Percentiles rank a stretch among this genome's conserved stretches.
These are phyloP conservation scores for Penicillium sp. DNA, from an alignment of 2,329 filamentous ascomycete genomes.

Conservation along the genomic window DNA sequence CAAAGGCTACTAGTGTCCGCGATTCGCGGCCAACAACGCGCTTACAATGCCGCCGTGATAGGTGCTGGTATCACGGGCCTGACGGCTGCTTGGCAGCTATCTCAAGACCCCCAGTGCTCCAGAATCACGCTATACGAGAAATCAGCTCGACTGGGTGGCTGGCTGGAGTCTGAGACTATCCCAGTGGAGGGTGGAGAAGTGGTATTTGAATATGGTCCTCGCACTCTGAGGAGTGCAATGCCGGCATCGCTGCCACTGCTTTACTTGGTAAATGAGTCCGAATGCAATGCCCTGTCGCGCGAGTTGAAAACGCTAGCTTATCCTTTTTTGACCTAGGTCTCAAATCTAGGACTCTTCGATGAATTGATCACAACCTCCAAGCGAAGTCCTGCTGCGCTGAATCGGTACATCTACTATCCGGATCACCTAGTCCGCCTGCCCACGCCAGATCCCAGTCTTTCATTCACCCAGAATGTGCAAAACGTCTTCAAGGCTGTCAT, in stretches of 20 bases:
- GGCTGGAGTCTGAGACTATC: slow-evolving; percentile 73
- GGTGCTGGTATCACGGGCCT: slow-evolving; percentile 86
- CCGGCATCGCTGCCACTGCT: slow-evolving; percentile 70
- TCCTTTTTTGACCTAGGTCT: slow-evolving; percentile 55
- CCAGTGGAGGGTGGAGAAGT: slow-evolving; percentile 66
- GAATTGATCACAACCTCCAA: slow-evolving; percentile 62
- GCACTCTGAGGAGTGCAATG: slow-evolving; percentile 68
- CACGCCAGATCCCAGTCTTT: slow-evolving; percentile 42
- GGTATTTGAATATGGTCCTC: slow-evolving; percentile 82
- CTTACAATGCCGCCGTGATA: slow-evolving; percentile 67
- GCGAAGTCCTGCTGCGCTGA: slow-evolving; percentile 59
- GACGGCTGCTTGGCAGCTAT: slow-evolving; percentile 76
- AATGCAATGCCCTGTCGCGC: slow-evolving; percentile 4
- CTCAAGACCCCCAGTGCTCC: slow-evolving; percentile 68
- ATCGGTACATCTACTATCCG: slow-evolving; percentile 87
- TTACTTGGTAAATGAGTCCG: slow-evolving; percentile 66
- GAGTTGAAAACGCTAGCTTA: slow-evolving; percentile 23
- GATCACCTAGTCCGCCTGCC: slow-evolving; percentile 76
- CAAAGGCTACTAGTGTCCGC: slow-evolving; percentile 28
- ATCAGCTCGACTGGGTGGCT: slow-evolving; percentile 74
- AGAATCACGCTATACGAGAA: slow-evolving; percentile 84
- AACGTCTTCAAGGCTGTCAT: slow-evolving; percentile 46
- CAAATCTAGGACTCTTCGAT: slow-evolving; percentile 62
- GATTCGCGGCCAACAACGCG: slow-evolving; percentile 31
- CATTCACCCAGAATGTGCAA: slow-evolving; percentile 36